A percentile compares a stretch with the other conserved stretches of the same genome.
phyloP scores from a whole-genome alignment of 306 rosid species.

The Prunus campanulata region DNA sequence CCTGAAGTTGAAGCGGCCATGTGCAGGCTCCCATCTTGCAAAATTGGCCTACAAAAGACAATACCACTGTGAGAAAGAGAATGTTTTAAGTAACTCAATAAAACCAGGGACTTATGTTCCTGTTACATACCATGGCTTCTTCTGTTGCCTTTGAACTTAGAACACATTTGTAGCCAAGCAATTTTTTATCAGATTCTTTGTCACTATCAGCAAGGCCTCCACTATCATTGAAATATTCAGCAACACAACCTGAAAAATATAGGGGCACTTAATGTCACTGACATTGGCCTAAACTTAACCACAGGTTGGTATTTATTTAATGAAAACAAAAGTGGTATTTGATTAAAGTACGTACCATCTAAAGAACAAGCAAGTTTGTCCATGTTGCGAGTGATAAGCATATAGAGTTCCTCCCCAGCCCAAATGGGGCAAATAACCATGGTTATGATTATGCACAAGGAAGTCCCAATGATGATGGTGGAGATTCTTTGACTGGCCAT shows the following conservation, averaged over 20 bases:
- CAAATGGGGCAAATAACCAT: slow-evolving; percentile 64
- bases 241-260: slow-evolving; percentile 50
- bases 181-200: slow-evolving; percentile 31
- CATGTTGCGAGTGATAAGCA: slow-evolving; percentile 50
- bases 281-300: background rate
- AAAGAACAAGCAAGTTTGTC: slow-evolving; percentile 73
- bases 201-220: slow-evolving; percentile 18
- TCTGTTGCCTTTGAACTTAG: slow-evolving; percentile 61
- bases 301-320: background rate
- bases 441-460: slow-evolving; percentile 56
- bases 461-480: slow-evolving; percentile 69
- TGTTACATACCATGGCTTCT: slow-evolving; percentile 57
- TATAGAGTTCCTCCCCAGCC: slow-evolving; percentile 79
- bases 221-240: slow-evolving; percentile 34
- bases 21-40: slow-evolving; percentile 90
- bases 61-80: background rate
- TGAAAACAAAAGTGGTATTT: background rate
- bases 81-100: background rate
- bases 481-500: slow-evolving; percentile 54
- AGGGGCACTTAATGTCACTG: background rate
- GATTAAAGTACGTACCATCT: slow-evolving; percentile 42
- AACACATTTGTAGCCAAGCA: slow-evolving; percentile 66
- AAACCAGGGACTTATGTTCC: background rate
- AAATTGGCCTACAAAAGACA: slow-evolving; percentile 61
- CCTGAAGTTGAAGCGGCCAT: slow-evolving; percentile 68